Evolutionary conservation across 225 moss, liverwort and hornwort species (phyloP).

Genomic region (Pseudoscleropodium purum): DNA sequence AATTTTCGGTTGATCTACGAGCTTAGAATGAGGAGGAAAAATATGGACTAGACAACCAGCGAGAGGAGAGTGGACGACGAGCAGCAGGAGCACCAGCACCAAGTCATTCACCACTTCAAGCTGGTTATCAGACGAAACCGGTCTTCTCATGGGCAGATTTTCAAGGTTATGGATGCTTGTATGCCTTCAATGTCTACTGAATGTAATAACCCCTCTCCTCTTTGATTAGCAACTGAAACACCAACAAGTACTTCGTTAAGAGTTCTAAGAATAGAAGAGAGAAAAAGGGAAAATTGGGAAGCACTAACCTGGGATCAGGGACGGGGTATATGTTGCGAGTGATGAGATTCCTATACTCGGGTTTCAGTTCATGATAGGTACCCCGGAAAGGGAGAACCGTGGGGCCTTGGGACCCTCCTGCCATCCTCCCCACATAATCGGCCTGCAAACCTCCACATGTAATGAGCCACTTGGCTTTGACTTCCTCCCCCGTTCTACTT

Average conservation of each 20-base stretch:
- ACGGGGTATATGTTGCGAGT: slow-evolving; percentile 86
- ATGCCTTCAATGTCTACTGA: not conserved
- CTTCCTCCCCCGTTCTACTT: slow-evolving; percentile 47
- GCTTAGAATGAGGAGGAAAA: not conserved
- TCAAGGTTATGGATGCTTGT: not conserved
- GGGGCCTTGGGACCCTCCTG: slow-evolving; percentile 63
- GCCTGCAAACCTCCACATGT: slow-evolving; percentile 71
- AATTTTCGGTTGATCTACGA: not conserved
- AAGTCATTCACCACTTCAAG: not conserved
- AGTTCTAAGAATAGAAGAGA: not conserved
- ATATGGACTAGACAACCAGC: not conserved
- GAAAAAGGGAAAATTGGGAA: not conserved
- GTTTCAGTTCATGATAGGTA: slow-evolving; percentile 69
- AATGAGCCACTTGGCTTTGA: slow-evolving; percentile 75
- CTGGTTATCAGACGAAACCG: not conserved
- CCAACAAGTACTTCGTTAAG: not conserved
- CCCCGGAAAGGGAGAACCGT: slow-evolving; percentile 76
- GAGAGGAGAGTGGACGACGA: not conserved
- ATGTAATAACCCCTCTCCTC: not conserved
- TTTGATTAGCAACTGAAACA: not conserved
- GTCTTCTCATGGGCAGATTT: not conserved
- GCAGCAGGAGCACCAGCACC: not conserved
- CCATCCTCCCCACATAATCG: slow-evolving; percentile 72
- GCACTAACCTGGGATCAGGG: slow-evolving; percentile 65
- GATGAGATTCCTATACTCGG: slow-evolving; percentile 53